Evolutionary conservation across 192 early-diverging fungal genomes (phyloP).

Genomic region (Diversispora eburnea): DNA sequence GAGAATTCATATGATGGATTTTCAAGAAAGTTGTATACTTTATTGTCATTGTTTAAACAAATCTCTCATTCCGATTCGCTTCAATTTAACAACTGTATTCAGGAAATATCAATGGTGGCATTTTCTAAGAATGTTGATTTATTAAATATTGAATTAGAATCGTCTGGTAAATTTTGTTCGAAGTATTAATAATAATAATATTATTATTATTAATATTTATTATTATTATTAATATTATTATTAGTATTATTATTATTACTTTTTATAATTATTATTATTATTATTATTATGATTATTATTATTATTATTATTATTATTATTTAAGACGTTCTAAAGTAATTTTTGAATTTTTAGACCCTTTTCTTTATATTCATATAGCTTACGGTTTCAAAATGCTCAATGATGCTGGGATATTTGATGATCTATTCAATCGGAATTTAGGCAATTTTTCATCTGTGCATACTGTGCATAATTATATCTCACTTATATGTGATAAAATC

Average conservation of each 20-base stretch:
- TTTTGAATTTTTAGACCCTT: not conserved
- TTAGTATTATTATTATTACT: no score
- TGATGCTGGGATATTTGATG: not conserved
- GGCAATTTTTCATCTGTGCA: not conserved
- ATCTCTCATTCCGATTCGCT: not conserved
- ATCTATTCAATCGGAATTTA: not conserved
- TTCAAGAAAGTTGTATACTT: conserved; percentile 29
- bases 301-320: not conserved
- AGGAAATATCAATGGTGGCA: not conserved
- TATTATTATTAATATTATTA: no score
- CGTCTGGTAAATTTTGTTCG: not conserved
- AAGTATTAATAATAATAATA: no score
- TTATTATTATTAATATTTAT: no score
- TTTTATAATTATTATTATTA: no score
- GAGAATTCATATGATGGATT: conserved; percentile 23
- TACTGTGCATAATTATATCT: conserved; percentile 1
- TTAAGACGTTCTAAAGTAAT: not conserved
- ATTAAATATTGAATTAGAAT: conserved; percentile 5
- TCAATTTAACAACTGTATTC: not conserved
- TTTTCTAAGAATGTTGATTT: conserved; percentile 10
- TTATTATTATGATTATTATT: no score
- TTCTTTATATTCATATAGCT: not conserved
- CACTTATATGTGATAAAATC: conserved; percentile 20
- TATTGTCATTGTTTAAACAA: conserved; percentile 25
- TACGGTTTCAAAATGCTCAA: not conserved